Evolutionary conservation across 371 early-diverging fungal species (phyloP), one percentile per base, ranked within the genome.

Genomic region (Mucor velutinosus): DNA sequence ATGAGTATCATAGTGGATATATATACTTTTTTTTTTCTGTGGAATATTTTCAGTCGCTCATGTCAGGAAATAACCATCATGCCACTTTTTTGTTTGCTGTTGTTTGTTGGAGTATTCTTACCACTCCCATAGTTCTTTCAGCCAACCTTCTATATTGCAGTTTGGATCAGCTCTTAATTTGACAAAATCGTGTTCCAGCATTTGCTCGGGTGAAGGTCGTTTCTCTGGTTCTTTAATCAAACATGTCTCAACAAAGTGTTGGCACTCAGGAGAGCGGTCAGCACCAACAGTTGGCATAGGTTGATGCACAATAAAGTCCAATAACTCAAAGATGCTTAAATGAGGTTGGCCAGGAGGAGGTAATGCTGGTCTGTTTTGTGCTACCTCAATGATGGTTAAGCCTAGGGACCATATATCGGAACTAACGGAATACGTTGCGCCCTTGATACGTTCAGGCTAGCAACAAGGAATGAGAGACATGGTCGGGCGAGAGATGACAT

Each of bases 361-460:
- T 66, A 91, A 94, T 8, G 98, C 97, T 75, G 95, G 95, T 71
- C 87, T 86, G 61, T 92, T 92, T 69, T 93, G 87, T 10, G 96
- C 95, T n/a, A 96, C 86, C 78, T 98, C 99, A 66, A 97, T 89
- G 58, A 98, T 77, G 3, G 96, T 94, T 64, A 97, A 77, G 0
- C 97, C 97, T 37, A 98, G 77, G 14, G 94, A 93, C 99, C 99
- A 98, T 37, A 96, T 90, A 74, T 98, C 99, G 19, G 94, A 93
- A 61, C 91, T 92, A 12, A 94, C 93, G 4, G 94, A 87, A 77
- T 97, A 97, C 37, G 87, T 85, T 64, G 84, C 88, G 53, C 96
- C 97, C 76, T 93, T 91, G 65, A 98, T 97, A 39, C 99, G 91
- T 74, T 98, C 99, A 58, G 99, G 99, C 88, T 86, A 85, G 77